Evolutionary conservation across 176 grass and related monocot genomes (phyloP).

Genomic region (Hyparrhenia diplandra): DNA sequence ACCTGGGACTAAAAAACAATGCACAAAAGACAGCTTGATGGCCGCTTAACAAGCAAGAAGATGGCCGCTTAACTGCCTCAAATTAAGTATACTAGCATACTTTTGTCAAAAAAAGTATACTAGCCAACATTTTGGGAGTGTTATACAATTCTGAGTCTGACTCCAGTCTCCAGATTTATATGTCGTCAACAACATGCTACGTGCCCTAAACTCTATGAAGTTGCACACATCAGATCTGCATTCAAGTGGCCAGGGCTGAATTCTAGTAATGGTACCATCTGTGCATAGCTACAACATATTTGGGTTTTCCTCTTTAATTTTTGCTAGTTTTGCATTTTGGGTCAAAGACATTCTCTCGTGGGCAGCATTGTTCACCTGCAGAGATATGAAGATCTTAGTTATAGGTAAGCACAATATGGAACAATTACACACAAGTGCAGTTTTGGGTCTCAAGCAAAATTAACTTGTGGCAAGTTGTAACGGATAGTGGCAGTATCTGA

Average conservation of each 20-base stretch:
- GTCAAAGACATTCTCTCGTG: constrained; percentile 97
- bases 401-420: constrained; percentile 10
- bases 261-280: neutral
- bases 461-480: neutral
- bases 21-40: neutral
- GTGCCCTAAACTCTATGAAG: neutral
- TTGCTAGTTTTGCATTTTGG: constrained; percentile 78
- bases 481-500: constrained; percentile 26
- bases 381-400: constrained; percentile 2
- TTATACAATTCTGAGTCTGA: neutral
- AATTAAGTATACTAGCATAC: neutral
- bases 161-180: constrained; percentile 25
- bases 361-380: constrained; percentile 89
- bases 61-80: neutral
- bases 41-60: neutral
- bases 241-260: constrained; percentile 8
- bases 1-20: neutral
- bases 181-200: neutral
- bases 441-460: constrained; percentile 5
- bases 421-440: neutral
- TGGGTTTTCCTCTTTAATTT: constrained; percentile 61
- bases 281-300: constrained; percentile 27
- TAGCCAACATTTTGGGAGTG: constrained; percentile 15
- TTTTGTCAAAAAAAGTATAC: too few relatives aligned
- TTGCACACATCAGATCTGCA: constrained; percentile 10